Evolutionary conservation across 306 rosid species (phyloP).

Genomic region (Prunus kanzakura): DNA sequence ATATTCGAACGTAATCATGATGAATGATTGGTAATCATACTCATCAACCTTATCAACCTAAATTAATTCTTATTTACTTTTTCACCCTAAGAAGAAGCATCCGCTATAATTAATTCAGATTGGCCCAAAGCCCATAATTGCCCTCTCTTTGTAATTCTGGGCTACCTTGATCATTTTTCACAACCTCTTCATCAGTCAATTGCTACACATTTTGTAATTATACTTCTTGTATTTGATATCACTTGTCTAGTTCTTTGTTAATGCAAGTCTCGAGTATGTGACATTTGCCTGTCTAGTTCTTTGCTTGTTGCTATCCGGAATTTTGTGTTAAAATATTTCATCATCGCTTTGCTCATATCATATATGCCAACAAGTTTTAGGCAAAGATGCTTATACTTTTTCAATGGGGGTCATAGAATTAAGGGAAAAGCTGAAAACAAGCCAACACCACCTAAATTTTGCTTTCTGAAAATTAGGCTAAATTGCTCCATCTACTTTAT

Average conservation of each 20-base stretch:
- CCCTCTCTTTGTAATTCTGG: too few species aligned
- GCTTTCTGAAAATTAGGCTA: neutral
- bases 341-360: neutral
- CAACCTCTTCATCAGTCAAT: too few species aligned
- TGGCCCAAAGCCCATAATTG: too few species aligned
- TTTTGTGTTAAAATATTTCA: neutral
- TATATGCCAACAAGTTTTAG: neutral
- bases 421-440: neutral
- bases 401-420: conserved; percentile 1
- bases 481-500: neutral
- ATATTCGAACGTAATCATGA: conserved; percentile 17
- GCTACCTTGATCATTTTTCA: too few species aligned
- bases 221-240: too few species aligned
- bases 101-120: too few species aligned
- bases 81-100: neutral
- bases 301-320: neutral
- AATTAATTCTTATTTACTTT: neutral
- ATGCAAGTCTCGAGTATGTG: too few species aligned
- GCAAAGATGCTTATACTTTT: neutral
- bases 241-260: too few species aligned
- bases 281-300: too few species aligned
- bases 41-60: neutral
- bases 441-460: neutral
- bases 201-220: too few species aligned
- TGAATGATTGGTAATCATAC: neutral